A percentile compares a stretch with the other conserved stretches of the same genome.
Evolutionary conservation across 331 rosid species (phyloP).

Genomic region (Ulmus americana): DNA sequence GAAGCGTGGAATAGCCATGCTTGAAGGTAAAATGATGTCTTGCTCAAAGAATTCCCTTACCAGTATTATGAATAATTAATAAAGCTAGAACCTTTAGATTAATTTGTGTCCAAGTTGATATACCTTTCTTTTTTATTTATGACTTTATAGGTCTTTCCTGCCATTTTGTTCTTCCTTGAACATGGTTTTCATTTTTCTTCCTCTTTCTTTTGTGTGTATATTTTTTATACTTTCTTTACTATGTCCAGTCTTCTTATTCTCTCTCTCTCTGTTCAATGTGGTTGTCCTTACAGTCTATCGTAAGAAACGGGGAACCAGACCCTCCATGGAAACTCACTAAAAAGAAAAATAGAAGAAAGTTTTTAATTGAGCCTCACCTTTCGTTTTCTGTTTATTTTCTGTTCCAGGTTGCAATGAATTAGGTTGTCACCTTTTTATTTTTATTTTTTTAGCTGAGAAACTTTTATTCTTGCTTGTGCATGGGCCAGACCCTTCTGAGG

Average conservation of each 20-base stretch:
- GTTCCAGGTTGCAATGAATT: neutral
- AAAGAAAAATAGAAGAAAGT: neutral
- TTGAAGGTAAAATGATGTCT: constrained; percentile 44
- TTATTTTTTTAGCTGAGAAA: neutral
- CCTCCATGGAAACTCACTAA: no score
- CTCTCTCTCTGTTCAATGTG: neutral
- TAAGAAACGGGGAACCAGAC: no score
- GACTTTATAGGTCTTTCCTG: neutral
- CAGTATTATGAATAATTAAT: neutral
- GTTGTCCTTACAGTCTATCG: no score
- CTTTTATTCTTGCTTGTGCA: neutral
- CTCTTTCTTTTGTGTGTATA: no score
- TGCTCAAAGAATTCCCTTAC: neutral
- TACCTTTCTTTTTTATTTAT: neutral
- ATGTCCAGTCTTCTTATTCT: neutral
- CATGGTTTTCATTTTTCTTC: no score
- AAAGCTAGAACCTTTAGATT: neutral
- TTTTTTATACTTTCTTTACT: neutral
- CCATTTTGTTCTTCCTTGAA: no score
- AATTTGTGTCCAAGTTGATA: neutral
- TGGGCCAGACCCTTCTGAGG: neutral
- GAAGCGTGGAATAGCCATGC: constrained; percentile 87
- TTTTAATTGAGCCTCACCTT: neutral
- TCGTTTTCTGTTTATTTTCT: neutral
- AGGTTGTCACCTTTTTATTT: neutral